A percentile compares a stretch with the other conserved stretches of the same genome.
These are phyloP conservation scores for Microbotryomycetes sp. DNA, from an alignment of 1,284 basidiomycete genomes.

Conservation along the genomic window DNA sequence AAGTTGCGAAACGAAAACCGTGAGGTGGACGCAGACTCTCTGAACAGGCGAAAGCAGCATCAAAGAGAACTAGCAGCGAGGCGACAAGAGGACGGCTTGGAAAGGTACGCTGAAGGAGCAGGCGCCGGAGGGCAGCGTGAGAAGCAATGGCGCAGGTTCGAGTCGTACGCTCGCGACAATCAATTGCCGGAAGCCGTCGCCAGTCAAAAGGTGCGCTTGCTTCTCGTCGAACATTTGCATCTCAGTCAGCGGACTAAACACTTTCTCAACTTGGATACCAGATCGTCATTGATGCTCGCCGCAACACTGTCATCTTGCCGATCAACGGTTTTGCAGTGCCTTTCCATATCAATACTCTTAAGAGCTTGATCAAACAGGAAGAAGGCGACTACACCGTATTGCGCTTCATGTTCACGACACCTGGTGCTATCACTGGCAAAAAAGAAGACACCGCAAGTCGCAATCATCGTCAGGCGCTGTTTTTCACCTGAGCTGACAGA, in stretches of 20 bases:
- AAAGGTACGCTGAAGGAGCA: slow-evolving; percentile 73
- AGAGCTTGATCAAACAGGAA: slow-evolving; percentile 95
- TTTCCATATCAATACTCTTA: slow-evolving; percentile 97
- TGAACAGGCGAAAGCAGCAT: slow-evolving; percentile 72
- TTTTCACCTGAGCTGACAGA: too few relatives aligned
- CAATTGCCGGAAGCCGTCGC: slow-evolving; percentile 76
- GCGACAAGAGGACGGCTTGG: slow-evolving; percentile 73
- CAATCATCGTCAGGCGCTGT: background rate
- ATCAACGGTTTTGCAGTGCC: slow-evolving; percentile 94
- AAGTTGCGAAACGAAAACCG: slow-evolving; percentile 72
- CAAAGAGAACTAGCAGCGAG: slow-evolving; percentile 75
- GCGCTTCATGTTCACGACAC: slow-evolving; percentile 97
- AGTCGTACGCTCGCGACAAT: slow-evolving; percentile 91
- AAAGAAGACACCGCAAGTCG: slow-evolving; percentile 85
- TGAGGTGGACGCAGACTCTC: slow-evolving; percentile 61
- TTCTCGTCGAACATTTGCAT: background rate
- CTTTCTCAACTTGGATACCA: slow-evolving; percentile 41
- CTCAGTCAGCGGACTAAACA: background rate
- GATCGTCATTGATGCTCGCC: slow-evolving; percentile 86
- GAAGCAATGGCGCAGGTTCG: slow-evolving; percentile 90
- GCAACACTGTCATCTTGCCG: slow-evolving; percentile 82
- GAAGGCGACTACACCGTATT: slow-evolving; percentile 92
- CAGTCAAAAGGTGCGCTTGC: slow-evolving; percentile 56
- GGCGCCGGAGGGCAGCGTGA: slow-evolving; percentile 50
- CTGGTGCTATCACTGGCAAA: slow-evolving; percentile 93